A percentile compares a stretch with the other conserved stretches of the same genome.
phyloP scores from a whole-genome alignment of 2,329 filamentous ascomycete genomes.

The Zalaria obscura region DNA sequence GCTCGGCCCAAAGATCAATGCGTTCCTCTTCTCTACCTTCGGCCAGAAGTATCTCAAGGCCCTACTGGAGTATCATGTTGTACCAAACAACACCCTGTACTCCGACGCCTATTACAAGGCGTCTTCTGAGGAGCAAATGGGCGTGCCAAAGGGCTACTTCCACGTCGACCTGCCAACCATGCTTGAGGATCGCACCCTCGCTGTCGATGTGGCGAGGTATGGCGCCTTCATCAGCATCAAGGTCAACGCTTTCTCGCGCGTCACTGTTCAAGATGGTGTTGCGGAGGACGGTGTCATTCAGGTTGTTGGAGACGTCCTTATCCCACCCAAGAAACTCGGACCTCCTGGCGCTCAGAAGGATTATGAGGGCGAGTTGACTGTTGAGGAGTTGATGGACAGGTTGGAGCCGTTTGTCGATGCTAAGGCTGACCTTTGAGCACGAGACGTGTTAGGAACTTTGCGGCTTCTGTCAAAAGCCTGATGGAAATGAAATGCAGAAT shows the following conservation, averaged over 20 bases:
- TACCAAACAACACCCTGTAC: constrained; percentile 63
- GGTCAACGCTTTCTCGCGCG: constrained; percentile 58
- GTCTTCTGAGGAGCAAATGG: constrained; percentile 14
- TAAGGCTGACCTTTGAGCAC: constrained; percentile 3
- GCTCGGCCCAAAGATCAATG: constrained; percentile 60
- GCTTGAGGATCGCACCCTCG: constrained; percentile 49
- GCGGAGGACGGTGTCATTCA: constrained; percentile 74
- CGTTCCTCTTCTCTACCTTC: constrained; percentile 68
- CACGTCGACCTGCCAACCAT: constrained; percentile 62
- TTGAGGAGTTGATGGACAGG: constrained; percentile 47
- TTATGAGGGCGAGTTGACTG: constrained; percentile 31
- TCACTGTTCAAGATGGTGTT: constrained; percentile 55
- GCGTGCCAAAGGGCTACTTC: constrained; percentile 35
- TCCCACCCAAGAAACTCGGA: constrained; percentile 53
- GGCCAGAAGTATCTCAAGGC: constrained; percentile 66
- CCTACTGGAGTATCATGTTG: constrained; percentile 55
- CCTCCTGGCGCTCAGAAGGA: not conserved
- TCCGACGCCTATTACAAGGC: constrained; percentile 59
- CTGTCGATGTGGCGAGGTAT: constrained; percentile 56
- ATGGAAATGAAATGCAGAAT: no score
- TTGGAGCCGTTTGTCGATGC: constrained; percentile 30
- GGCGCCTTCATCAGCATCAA: constrained; percentile 57
- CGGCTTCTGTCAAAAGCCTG: no score
- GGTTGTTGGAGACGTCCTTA: constrained; percentile 55
- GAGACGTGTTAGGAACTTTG: no score